These are phyloP conservation scores for Leccinum barrowsii DNA, from an alignment of 768 basidiomycete genomes.

Conservation along the genomic window DNA sequence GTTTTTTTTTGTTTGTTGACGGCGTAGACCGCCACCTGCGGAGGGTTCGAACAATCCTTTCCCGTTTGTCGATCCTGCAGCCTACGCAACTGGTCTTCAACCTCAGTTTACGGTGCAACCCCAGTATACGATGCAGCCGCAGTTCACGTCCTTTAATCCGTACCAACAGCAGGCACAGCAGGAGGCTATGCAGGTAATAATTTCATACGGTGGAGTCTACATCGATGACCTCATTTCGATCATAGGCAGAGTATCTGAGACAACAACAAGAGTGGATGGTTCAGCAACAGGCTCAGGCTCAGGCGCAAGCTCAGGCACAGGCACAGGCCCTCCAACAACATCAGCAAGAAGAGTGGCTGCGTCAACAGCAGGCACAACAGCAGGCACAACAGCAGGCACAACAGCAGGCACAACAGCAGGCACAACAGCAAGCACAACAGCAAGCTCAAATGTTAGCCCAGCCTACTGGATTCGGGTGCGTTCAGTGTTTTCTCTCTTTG, in stretches of 20 bases:
- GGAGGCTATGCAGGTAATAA: slow-evolving; percentile 66
- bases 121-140: slow-evolving; percentile 72
- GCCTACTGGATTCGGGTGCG: slow-evolving; percentile 76
- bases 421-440: slow-evolving; percentile 39
- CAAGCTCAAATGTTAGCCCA: slow-evolving; percentile 41
- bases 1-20: neutral
- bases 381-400: slow-evolving; percentile 45
- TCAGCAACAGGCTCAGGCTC: slow-evolving; percentile 48
- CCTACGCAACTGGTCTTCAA: slow-evolving; percentile 55
- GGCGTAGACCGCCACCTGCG: slow-evolving; percentile 29
- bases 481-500: slow-evolving; percentile 2
- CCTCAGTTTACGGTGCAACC: slow-evolving; percentile 79
- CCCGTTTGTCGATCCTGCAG: slow-evolving; percentile 58
- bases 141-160: slow-evolving; percentile 91
- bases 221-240: slow-evolving; percentile 8
- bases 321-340: slow-evolving; percentile 41
- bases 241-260: slow-evolving; percentile 41
- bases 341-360: slow-evolving; percentile 54
- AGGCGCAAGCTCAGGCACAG: slow-evolving; percentile 23
- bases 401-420: slow-evolving; percentile 51
- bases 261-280: slow-evolving; percentile 69
- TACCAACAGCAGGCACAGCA: slow-evolving; percentile 92
- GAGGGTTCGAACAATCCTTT: slow-evolving; percentile 50
- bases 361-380: slow-evolving; percentile 64
- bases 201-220: neutral